Percentiles rank a stretch among this genome's conserved stretches.
Evolutionary conservation across 2,329 filamentous ascomycete species (phyloP).

Genomic region (Aphanoascus verrucosus): DNA sequence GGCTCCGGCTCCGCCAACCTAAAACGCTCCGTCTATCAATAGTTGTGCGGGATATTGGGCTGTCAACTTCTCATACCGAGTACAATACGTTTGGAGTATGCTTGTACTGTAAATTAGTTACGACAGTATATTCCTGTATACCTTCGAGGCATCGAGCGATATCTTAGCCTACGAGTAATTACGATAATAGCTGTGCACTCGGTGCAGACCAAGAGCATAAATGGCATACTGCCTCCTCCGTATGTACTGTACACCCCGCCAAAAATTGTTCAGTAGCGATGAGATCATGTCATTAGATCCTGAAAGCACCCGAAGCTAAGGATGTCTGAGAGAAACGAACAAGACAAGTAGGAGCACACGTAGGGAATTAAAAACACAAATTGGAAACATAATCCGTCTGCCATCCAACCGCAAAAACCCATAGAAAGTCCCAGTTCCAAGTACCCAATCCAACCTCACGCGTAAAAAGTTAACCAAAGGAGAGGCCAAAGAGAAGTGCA

Average conservation of each 20-base stretch:
- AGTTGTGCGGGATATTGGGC: background rate
- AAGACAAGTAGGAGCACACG: background rate
- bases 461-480: background rate
- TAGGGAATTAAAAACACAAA: background rate
- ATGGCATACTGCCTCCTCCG: no score
- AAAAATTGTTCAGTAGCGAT: background rate
- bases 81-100: no score
- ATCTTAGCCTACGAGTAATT: no score
- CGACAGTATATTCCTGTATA: no score
- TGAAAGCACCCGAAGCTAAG: constrained; percentile 7
- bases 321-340: background rate
- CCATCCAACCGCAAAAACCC: background rate
- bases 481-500: background rate
- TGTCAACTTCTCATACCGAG: no score
- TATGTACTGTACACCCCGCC: background rate
- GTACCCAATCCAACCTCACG: constrained; percentile 3
- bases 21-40: background rate
- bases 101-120: no score
- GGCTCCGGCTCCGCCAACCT: background rate
- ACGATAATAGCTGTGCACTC: background rate
- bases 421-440: background rate
- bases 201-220: no score
- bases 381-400: background rate
- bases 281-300: background rate
- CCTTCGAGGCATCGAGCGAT: no score